Conservation (phyloP, 441 rosid species). For the Populus hybrid region DNA sequence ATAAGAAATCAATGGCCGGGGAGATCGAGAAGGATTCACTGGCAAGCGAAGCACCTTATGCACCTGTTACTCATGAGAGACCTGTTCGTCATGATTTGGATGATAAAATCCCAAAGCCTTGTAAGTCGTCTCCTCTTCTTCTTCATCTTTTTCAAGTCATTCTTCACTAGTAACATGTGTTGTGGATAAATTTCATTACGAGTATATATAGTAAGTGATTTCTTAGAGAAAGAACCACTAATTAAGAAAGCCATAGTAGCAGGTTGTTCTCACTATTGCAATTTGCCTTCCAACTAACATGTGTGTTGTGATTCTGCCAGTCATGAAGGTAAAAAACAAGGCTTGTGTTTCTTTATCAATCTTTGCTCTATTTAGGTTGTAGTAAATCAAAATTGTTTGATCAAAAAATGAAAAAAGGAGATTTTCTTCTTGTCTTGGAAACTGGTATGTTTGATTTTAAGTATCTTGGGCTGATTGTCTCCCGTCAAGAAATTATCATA, state of each 20-base stretch:
- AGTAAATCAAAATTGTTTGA: not conserved
- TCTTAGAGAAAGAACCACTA: not conserved
- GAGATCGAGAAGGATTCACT: slow-evolving; percentile 46
- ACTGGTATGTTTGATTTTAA: not conserved
- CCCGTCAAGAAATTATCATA: not conserved
- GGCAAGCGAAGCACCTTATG: slow-evolving; percentile 60
- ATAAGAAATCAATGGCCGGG: slow-evolving; percentile 10
- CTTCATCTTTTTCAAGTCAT: not conserved
- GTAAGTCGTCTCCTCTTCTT: slow-evolving; percentile 27
- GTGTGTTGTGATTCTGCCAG: not conserved
- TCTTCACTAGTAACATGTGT: not conserved
- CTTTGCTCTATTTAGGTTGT: not conserved
- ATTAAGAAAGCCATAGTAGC: not conserved
- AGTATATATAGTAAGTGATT: not conserved
- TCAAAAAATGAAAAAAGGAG: not conserved
- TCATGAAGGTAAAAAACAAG: not conserved
- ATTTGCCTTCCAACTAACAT: not conserved
- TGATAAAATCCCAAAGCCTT: slow-evolving; percentile 61
- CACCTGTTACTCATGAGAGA: slow-evolving; percentile 63
- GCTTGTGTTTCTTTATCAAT: too few species aligned
- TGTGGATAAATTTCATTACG: not conserved
- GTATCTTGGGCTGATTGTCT: not conserved
- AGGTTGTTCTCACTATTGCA: not conserved
- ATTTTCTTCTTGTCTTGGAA: not conserved
- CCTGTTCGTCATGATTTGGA: slow-evolving; percentile 60